Conservation (phyloP, 2,329 filamentous ascomycete species). For the Coniosporium uncinatum region DNA sequence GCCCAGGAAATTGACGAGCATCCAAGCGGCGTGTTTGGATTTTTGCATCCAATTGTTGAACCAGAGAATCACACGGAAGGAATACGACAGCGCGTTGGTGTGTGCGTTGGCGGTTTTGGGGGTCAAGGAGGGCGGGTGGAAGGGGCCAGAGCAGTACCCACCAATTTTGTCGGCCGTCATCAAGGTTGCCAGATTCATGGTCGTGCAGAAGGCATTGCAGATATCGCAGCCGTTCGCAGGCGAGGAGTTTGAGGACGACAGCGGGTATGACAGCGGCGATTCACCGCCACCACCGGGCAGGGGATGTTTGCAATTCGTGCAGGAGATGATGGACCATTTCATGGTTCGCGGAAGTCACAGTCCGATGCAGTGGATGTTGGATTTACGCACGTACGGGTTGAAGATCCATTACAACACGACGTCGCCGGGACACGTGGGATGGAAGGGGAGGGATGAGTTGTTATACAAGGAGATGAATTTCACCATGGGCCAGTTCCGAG, state of each 20-base stretch:
- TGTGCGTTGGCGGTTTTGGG: constrained; percentile 14
- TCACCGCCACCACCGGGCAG: neutral
- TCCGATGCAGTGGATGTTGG: constrained; percentile 12
- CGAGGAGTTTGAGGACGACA: constrained; percentile 5
- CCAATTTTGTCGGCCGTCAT: constrained; percentile 13
- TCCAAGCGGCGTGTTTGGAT: constrained; percentile 10
- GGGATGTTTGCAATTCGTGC: constrained; percentile 11
- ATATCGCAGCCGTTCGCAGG: constrained; percentile 1
- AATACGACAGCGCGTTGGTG: constrained; percentile 14
- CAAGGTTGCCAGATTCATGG: constrained; percentile 13
- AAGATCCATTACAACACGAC: constrained; percentile 7
- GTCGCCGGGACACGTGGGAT: constrained; percentile 6
- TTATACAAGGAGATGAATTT: constrained; percentile 9
- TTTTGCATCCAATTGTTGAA: constrained; percentile 15
- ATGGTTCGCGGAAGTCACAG: constrained; percentile 10
- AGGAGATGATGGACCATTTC: constrained; percentile 10
- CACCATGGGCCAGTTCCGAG: constrained; percentile 9
- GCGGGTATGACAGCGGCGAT: neutral
- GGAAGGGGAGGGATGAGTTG: constrained; percentile 6
- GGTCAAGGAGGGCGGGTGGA: constrained; percentile 10
- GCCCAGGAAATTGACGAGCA: constrained; percentile 5
- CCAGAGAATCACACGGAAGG: constrained; percentile 8
- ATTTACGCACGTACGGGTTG: constrained; percentile 8
- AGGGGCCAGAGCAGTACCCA: constrained; percentile 10
- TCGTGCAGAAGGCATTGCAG: constrained; percentile 12